Evolutionary conservation across 176 grass and related monocot genomes (phyloP).

Genomic region (Canna indica): DNA sequence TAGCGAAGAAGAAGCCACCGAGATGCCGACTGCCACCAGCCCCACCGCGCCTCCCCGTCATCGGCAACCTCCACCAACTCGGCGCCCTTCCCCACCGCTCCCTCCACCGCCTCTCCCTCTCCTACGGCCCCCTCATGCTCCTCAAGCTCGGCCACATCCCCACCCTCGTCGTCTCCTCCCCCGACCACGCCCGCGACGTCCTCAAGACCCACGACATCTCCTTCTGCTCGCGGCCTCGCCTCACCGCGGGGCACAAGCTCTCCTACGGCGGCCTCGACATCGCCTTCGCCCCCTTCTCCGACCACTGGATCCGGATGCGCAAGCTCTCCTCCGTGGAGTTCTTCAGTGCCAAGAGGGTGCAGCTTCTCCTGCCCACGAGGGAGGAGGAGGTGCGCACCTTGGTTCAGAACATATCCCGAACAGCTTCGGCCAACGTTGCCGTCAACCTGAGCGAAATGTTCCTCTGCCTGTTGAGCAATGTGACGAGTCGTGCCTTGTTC

Average conservation of each 20-base stretch:
- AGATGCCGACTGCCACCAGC: neutral
- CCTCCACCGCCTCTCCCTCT: neutral
- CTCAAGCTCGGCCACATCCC: constrained; percentile 7
- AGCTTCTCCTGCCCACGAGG: neutral
- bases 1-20: neutral
- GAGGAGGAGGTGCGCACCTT: constrained; percentile 12
- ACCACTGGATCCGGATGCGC: neutral
- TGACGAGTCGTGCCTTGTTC: neutral
- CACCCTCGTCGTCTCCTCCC: constrained; percentile 16
- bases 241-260: neutral
- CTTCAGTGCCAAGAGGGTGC: constrained; percentile 3
- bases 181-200: neutral
- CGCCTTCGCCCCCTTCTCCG: constrained; percentile 2
- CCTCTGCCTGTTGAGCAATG: neutral
- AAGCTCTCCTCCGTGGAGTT: neutral
- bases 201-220: constrained; percentile 17
- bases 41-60: constrained; percentile 1
- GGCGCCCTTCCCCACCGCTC: constrained; percentile 8
- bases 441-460: constrained; percentile 14
- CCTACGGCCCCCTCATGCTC: constrained; percentile 1
- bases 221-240: neutral
- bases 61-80: constrained; percentile 20
- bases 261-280: constrained; percentile 2
- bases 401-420: neutral
- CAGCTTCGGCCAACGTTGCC: neutral